Percentiles rank a stretch among this genome's conserved stretches.
phyloP scores from a whole-genome alignment of 495 filamentous ascomycete species.

The Astrothelium macrocarpum region DNA sequence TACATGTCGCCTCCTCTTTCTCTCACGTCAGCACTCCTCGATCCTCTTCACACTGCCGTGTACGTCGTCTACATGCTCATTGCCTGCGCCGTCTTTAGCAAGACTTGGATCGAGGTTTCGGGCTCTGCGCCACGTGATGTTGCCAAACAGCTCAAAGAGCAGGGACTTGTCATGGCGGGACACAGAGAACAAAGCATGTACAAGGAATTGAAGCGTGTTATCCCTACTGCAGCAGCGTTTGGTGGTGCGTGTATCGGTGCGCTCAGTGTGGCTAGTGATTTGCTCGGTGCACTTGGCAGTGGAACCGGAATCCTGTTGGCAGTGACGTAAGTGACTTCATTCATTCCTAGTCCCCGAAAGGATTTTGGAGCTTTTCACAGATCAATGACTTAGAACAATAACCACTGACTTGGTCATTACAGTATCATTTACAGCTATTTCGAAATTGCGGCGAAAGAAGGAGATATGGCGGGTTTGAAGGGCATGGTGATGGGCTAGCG shows the following conservation, averaged over 20 bases:
- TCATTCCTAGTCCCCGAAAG: neutral
- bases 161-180: constrained; percentile 97
- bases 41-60: constrained; percentile 92
- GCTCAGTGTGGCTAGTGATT: constrained; percentile 87
- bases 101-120: constrained; percentile 99
- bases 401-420: constrained; percentile 23
- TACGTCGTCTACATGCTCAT: constrained; percentile 96
- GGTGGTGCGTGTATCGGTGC: constrained; percentile 99
- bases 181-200: constrained; percentile 99
- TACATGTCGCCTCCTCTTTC: constrained; percentile 98
- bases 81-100: constrained; percentile 97
- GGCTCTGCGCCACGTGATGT: constrained; percentile 96
- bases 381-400: neutral
- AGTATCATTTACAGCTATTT: constrained; percentile 99
- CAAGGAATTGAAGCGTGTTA: constrained; percentile 98
- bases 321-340: constrained; percentile 72
- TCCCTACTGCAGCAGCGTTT: constrained; percentile 95
- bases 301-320: constrained; percentile 97
- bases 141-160: constrained; percentile 99
- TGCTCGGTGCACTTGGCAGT: constrained; percentile 90
- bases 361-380: constrained; percentile 9
- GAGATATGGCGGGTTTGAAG: constrained; percentile 85
- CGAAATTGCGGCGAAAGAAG: constrained; percentile 97
- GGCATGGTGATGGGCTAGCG: constrained; percentile 55
- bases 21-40: constrained; percentile 90